Base-by-base conservation (phyloP, 169 alveolate species). In the Plasmodium coatneyi region DNA sequence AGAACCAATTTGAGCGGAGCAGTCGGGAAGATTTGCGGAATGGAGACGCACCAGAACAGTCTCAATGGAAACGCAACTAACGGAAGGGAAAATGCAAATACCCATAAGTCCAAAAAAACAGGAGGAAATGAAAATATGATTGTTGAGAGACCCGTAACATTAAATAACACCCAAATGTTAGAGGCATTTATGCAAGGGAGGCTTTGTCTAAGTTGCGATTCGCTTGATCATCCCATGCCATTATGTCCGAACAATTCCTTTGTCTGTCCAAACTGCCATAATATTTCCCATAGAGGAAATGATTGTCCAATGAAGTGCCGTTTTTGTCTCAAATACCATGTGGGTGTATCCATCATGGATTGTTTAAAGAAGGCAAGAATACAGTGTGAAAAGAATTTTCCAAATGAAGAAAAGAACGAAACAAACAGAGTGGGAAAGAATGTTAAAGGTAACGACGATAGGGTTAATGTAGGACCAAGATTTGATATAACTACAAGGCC, bases 241-340 rank as follows among this genome's bases (percentile, higher is more conserved):
- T 87, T 94, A 71, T 95, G 97, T 32, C 97, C 97, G 54, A 92
- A 91, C 78, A 94, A 95, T 76, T 95, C 94, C 36, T 95, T 95
- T 79, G 97, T 95, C 12, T 95, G 97, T 60, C 97, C 97, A 19
- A 95, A 95, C 79, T 95, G 97, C 71, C 97, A 95, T 84, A 92
- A 93, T 14, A 84, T 93, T 41, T 92, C 96, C 14, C 97, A 95
- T 49, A 76, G 97, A 72, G 97, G 97, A 46, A 89, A 89, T 66
- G 94, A 89, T 30, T 89, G 94, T 39, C 94, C 94, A 30, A 89
- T 89, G 94, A 89, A 89, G 71, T 89, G 94, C 19, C 82, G 94
- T 28, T 89, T 89, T 70, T 89, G 94, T 49, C 32, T 89, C 39
- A 89, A 89, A 79, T 89, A 66, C 36, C 94, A 89, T 22, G 72